Evolutionary conservation across 2,329 filamentous ascomycete genomes (phyloP), one percentile per base, ranked within the genome.

Genomic region (Ceratocystis albifundus): DNA sequence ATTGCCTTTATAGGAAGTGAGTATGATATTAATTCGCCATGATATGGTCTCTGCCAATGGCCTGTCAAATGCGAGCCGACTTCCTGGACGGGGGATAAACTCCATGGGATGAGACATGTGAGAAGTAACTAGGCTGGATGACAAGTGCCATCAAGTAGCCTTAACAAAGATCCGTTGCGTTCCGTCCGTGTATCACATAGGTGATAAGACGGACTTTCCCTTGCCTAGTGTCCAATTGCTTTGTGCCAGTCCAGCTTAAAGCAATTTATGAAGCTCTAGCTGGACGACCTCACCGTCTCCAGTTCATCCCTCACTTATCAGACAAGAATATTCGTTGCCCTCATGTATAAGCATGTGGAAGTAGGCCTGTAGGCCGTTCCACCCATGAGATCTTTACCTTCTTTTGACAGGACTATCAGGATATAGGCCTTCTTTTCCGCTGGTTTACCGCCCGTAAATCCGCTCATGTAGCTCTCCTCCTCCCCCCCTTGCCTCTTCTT

Each of bases 91-190:
- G 48, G 48, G 8, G 22, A 8, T 59, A 59, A 36, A n/a, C 25
- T 59, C 28, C 3, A 25, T 59, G 55, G 15, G 12, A 59, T 59
- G 55, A 36, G 20, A 59, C 55, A 59, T 36, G 25, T 8, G n/a
- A 25, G 25, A 36, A 59, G 17, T 32, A 59, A 5, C 28, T 5
- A 20, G 55, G 7, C 22, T 32, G 55, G 25, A 59, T 22, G 30
- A 28, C 55, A 32, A 59, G 55, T 59, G 55, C 55, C 17, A 1
- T 25, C 17, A 59, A 36, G 25, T 59, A 59, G 25, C 55, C 28
- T 59, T 59, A 7, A n/a, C 30, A 59, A 59, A 59, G 55, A 59
- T 59, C 55, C 55, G 55, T 36, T 59, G 55, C 28, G 28, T 30
- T 36, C 25, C 12, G 28, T 30, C 15, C 20, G 55, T 59, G 55